Evolutionary conservation across 2,329 filamentous ascomycete species (phyloP), one percentile per base, ranked within the genome.

Genomic region (Didymella keratinophila): DNA sequence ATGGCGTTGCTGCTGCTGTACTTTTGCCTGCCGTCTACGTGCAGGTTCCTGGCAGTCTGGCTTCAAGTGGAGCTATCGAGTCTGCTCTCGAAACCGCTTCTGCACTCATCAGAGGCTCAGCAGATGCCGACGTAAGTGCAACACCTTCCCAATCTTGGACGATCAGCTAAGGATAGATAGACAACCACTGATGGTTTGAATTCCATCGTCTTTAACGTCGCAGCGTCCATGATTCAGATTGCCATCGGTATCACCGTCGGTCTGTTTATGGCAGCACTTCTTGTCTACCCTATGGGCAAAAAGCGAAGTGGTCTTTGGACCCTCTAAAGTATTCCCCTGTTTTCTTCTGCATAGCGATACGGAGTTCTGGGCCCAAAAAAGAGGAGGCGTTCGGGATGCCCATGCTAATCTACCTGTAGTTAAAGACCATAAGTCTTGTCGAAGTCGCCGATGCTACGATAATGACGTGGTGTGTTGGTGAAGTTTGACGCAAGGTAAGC

Each of bases 161-260:
- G n/a, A n/a, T 4, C 8, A 42, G 25, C 58, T 63, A 34, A 67
- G 20, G 9, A n/a, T 12, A n/a, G 18, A 18, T 46, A 68, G 66
- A 63, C 61, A 12, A 65, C 62, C 0, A 64, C 64, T 21, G 60
- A 66, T 37, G 66, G 65, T n/a, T 49, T 70, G 14, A 70, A 70
- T 25, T 60, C 66, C 10, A 70, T 70, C 16, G 66, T 70, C 54
- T 73, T 83, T 62, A 81, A 77, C 32, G 81, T 83, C 21, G 78
- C 79, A 8, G 81, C 79, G 54, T 76, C 71, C 3, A 81, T 83
- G 51, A 79, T 83, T 39, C 79, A 83, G 63, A 79, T 83, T 14
- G 81, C 81, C 21, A 82, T 83, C 62, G 81, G 81, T 8, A 82
- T 83, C 44, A 82, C 80, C 8, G 81, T 83, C 2, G 81, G 81